These are phyloP conservation scores for Fistulinella prunicolor DNA, from an alignment of 768 basidiomycete genomes.

Conservation along the genomic window DNA sequence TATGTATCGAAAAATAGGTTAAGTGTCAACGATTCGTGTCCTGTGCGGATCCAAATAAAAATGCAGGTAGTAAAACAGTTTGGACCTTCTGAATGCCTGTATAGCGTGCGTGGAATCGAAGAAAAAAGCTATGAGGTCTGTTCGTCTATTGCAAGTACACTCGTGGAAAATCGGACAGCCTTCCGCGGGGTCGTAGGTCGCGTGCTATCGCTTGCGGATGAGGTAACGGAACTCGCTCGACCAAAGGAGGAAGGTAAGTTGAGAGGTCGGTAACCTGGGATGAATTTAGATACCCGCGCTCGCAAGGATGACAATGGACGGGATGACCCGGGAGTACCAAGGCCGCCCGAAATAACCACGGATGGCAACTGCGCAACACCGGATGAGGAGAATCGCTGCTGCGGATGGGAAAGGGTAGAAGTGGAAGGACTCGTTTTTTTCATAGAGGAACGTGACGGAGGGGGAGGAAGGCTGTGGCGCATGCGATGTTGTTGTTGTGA, in stretches of 20 bases:
- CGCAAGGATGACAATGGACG: constrained; percentile 41
- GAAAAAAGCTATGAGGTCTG: constrained; percentile 13
- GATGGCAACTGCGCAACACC: constrained; percentile 29
- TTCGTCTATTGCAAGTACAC: constrained; percentile 33
- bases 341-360: constrained; percentile 35
- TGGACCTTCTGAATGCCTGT: constrained; percentile 1
- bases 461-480: constrained; percentile 43
- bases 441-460: constrained; percentile 62
- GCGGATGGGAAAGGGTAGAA: constrained; percentile 22
- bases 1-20: constrained; percentile 18
- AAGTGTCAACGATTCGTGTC: constrained; percentile 17
- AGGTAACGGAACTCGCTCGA: constrained; percentile 30
- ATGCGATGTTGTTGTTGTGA: constrained; percentile 16
- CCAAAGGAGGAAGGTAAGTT: constrained; percentile 35
- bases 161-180: constrained; percentile 59
- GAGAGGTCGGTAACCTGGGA: constrained; percentile 42
- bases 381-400: constrained; percentile 14
- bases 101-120: constrained; percentile 2
- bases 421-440: constrained; percentile 45
- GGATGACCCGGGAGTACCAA: constrained; percentile 23
- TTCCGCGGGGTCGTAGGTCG: constrained; percentile 51
- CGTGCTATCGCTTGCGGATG: constrained; percentile 33
- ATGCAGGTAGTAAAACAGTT: constrained; percentile 20
- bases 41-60: constrained; percentile 20
- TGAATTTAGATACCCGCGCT: constrained; percentile 50